These are phyloP conservation scores for Cystobasidium ongulense DNA, from an alignment of 768 basidiomycete genomes.

Conservation along the genomic window DNA sequence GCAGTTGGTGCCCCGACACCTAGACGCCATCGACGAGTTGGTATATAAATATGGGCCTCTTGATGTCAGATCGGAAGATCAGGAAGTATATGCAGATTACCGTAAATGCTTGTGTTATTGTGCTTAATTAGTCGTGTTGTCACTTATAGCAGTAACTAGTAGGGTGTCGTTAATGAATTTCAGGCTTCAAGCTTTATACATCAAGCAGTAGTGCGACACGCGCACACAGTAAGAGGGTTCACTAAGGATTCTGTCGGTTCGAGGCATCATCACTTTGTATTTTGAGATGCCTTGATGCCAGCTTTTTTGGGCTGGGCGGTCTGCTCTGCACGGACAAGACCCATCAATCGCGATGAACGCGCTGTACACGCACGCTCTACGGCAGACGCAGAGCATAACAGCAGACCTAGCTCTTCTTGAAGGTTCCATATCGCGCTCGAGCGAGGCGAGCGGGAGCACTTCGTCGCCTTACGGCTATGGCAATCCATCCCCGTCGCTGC, in stretches of 20 bases:
- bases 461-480: background rate
- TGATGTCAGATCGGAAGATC: background rate
- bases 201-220: too few species aligned
- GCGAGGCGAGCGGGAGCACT: background rate
- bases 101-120: too few species aligned
- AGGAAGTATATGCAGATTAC: background rate
- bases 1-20: slow-evolving; percentile 28
- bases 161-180: too few species aligned
- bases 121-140: too few species aligned
- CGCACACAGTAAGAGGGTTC: too few species aligned
- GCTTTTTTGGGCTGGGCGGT: too few species aligned
- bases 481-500: background rate
- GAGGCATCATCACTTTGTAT: background rate
- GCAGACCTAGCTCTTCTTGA: slow-evolving; percentile 26
- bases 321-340: background rate
- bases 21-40: slow-evolving; percentile 1
- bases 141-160: too few species aligned
- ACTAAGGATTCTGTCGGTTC: too few species aligned
- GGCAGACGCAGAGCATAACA: slow-evolving; percentile 29
- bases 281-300: background rate
- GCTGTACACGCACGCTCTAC: slow-evolving; percentile 32
- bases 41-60: background rate
- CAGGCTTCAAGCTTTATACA: too few species aligned
- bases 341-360: slow-evolving; percentile 8
- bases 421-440: background rate